Evolutionary conservation across 169 alveolate genomes (phyloP), one percentile per base, ranked within the genome.

Genomic region (Plasmodium falciparum): DNA sequence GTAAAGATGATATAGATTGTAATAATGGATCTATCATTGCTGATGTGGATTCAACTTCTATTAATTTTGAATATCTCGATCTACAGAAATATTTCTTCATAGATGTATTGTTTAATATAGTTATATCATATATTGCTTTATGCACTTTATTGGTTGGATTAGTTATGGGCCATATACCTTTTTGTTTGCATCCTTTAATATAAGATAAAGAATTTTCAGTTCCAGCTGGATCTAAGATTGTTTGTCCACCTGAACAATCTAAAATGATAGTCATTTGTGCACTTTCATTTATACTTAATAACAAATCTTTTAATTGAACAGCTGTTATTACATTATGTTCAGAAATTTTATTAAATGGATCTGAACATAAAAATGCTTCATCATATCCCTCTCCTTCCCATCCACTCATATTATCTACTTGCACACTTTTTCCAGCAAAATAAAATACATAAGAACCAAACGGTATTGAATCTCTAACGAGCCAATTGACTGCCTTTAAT

Each of bases 361-460:
- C 98, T 11, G 94, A 93, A 49, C 98, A 97, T n/a, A 97, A 94
- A 52, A 96, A 74, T 22, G 98, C 98, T 92, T 97, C 98, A 74
- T 97, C 98, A 73, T 93, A 97, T 33, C 98, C 98, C 74, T 97
- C 98, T 8, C 98, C 98, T 61, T 97, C 98, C 95, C 96, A 97
- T 33, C 98, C 98, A 61, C 97, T 91, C 96, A 97, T 89, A 62
- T 96, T 96, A 73, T 97, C 98, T 13, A 94, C 95, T 85, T 96
- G 98, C 7, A 96, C 95, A 72, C 97, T 93, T 91, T 97, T 97
- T 20, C 98, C 98, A 61, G 98, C 95, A 89, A 93, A 97, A 90
- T 95, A 97, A 73, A 97, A 97, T 59, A 97, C 93, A 29, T 94
- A 93, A 47, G 95, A 88, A 93, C 94, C 97, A 17, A 94, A 93